Percentiles rank a stretch among this genome's conserved stretches.
Conservation (phyloP, 129 eudicot genomes). For the Tagetes erecta region DNA sequence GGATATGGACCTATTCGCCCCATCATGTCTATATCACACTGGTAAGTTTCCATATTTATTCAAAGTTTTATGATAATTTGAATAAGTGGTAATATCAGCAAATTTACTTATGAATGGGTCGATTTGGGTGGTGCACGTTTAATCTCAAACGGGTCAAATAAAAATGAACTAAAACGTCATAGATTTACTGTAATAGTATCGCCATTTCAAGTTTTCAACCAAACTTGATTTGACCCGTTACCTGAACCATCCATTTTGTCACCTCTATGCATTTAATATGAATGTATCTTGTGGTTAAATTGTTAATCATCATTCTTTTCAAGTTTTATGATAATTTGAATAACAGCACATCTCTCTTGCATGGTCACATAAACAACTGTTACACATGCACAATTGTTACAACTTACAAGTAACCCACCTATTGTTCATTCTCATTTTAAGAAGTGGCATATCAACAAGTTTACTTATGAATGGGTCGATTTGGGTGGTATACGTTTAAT, state of each 20-base stretch:
- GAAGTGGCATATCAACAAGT: neutral
- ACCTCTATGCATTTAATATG: conserved; percentile 12
- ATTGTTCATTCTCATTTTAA: conserved; percentile 12
- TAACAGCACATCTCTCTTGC: neutral
- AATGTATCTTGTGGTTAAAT: neutral
- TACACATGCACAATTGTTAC: neutral
- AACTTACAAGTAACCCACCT: conserved; percentile 1
- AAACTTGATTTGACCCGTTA: neutral
- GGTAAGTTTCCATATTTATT: conserved; percentile 42
- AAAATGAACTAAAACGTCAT: no score
- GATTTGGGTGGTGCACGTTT: neutral
- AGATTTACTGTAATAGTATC: no score
- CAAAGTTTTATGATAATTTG: neutral
- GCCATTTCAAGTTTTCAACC: neutral
- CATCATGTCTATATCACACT: conserved; percentile 89
- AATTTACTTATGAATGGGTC: no score
- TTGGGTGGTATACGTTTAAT: neutral
- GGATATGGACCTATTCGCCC: conserved; percentile 93
- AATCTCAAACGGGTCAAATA: no score
- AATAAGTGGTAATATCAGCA: conserved; percentile 3
- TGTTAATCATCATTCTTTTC: conserved; percentile 18
- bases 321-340: conserved; percentile 37
- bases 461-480: no score
- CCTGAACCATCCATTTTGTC: neutral
- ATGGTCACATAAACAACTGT: neutral